A percentile compares a stretch with the other conserved stretches of the same genome.
phyloP scores from a whole-genome alignment of 2,329 filamentous ascomycete genomes.

The Shiraia sp. region DNA sequence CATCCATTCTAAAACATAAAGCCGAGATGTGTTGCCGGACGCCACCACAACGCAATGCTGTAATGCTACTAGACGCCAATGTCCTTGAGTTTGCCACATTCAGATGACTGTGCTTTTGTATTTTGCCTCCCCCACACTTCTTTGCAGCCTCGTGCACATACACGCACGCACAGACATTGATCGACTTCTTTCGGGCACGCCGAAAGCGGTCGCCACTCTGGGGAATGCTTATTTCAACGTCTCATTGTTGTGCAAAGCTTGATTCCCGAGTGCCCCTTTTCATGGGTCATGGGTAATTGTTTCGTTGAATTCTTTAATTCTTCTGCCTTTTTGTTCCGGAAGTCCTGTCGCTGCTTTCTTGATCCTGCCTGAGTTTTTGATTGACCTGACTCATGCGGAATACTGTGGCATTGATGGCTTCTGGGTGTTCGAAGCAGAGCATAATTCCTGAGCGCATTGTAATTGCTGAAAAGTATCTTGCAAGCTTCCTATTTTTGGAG shows the following conservation, averaged over 20 bases:
- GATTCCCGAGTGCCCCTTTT: slow-evolving; percentile 1
- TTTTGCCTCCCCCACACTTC: background rate
- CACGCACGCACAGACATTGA: slow-evolving; percentile 7
- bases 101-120: background rate
- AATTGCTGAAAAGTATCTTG: slow-evolving; percentile 39
- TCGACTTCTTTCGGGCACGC: slow-evolving; percentile 6
- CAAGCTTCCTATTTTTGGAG: slow-evolving; percentile 18
- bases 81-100: too few relatives aligned
- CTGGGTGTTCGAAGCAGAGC: slow-evolving; percentile 43
- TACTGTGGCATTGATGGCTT: slow-evolving; percentile 33
- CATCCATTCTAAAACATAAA: too few relatives aligned
- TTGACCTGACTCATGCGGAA: slow-evolving; percentile 32
- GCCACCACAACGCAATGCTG: too few relatives aligned
- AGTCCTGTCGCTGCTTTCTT: too few relatives aligned
- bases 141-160: background rate
- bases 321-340: slow-evolving; percentile 22
- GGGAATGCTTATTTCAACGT: slow-evolving; percentile 18
- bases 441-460: slow-evolving; percentile 37
- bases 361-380: slow-evolving; percentile 11
- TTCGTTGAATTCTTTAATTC: slow-evolving; percentile 1
- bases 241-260: slow-evolving; percentile 4
- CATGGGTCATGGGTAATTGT: slow-evolving; percentile 1
- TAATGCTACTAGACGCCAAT: too few relatives aligned
- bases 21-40: too few relatives aligned
- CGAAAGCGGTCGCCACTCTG: slow-evolving; percentile 17